A percentile compares a stretch with the other conserved stretches of the same genome.
phyloP scores from a whole-genome alignment of 805 yeast species.

The Yarrowia divulgata region DNA sequence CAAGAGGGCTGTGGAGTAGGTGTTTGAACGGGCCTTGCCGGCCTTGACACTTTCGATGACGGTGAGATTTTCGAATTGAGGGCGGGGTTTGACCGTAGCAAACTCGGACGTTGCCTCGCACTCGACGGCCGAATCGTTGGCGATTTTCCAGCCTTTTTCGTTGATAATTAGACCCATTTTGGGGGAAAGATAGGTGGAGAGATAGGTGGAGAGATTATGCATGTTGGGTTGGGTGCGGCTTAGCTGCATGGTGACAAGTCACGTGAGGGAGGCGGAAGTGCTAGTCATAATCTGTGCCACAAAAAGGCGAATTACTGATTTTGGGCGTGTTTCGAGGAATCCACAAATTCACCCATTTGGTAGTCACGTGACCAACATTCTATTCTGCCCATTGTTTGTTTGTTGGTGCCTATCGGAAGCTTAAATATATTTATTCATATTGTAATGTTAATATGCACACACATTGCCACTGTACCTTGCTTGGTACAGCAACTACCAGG shows the following conservation, averaged over 20 bases:
- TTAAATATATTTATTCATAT: conserved; percentile 1
- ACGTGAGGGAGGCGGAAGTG: not conserved
- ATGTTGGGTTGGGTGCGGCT: not conserved
- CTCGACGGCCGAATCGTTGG: conserved; percentile 9
- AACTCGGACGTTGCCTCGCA: not conserved
- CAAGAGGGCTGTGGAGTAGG: conserved; percentile 48
- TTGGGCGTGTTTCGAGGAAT: no score
- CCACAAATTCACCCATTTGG: not conserved
- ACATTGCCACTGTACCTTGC: not conserved
- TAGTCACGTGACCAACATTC: no score
- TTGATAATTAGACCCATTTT: conserved; percentile 6
- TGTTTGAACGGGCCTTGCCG: conserved; percentile 46
- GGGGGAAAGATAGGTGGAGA: no score
- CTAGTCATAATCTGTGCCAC: not conserved
- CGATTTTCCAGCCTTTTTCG: conserved; percentile 33
- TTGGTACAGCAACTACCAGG: no score
- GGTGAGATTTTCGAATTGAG: conserved; percentile 46
- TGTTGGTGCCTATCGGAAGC: not conserved
- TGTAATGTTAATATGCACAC: not conserved
- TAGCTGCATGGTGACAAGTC: conserved; percentile 14
- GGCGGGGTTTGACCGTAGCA: not conserved
- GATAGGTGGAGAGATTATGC: not conserved
- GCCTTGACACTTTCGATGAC: conserved; percentile 50
- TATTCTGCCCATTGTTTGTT: not conserved
- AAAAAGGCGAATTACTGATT: no score